These are phyloP conservation scores for Clathrospora elynae DNA, from an alignment of 2,329 filamentous ascomycete genomes.

Conservation along the genomic window DNA sequence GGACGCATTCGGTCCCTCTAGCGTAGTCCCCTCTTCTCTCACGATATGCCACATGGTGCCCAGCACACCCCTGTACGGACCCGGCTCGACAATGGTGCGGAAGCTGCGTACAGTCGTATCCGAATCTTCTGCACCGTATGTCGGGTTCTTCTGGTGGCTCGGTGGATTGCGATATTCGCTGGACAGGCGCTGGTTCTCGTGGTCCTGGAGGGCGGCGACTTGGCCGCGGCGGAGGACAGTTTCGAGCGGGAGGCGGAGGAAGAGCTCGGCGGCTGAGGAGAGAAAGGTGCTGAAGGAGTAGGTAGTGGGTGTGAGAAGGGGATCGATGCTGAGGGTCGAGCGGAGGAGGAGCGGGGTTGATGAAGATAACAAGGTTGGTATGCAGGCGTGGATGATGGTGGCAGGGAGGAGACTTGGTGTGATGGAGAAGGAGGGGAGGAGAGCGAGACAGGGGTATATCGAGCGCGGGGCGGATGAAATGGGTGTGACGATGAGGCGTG, in stretches of 20 bases:
- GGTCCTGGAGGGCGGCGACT: constrained; percentile 63
- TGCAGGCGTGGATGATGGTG: constrained; percentile 82
- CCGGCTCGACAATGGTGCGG: constrained; percentile 79
- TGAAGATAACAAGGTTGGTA: constrained; percentile 81
- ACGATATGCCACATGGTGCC: constrained; percentile 89
- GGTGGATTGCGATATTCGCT: constrained; percentile 32
- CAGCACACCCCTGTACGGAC: constrained; percentile 82
- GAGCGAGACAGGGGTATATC: constrained; percentile 76
- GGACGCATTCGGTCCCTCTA: constrained; percentile 31
- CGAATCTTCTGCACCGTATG: constrained; percentile 27
- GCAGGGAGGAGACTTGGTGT: constrained; percentile 73
- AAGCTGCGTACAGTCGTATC: constrained; percentile 42
- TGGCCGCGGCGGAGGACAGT: constrained; percentile 90
- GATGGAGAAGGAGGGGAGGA: constrained; percentile 73
- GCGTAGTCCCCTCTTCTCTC: constrained; percentile 73
- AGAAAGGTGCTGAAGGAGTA: constrained; percentile 85
- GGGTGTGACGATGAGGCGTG: constrained; percentile 82
- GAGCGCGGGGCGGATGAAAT: constrained; percentile 75
- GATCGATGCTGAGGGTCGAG: constrained; percentile 82
- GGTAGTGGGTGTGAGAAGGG: constrained; percentile 75
- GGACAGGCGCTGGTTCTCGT: constrained; percentile 39
- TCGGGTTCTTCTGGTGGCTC: constrained; percentile 18
- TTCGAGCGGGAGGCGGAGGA: constrained; percentile 87
- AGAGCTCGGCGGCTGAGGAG: constrained; percentile 77
- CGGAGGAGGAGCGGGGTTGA: constrained; percentile 85